phyloP scores from a whole-genome alignment of 805 yeast genomes.

The Teunomyces funiuensis region DNA sequence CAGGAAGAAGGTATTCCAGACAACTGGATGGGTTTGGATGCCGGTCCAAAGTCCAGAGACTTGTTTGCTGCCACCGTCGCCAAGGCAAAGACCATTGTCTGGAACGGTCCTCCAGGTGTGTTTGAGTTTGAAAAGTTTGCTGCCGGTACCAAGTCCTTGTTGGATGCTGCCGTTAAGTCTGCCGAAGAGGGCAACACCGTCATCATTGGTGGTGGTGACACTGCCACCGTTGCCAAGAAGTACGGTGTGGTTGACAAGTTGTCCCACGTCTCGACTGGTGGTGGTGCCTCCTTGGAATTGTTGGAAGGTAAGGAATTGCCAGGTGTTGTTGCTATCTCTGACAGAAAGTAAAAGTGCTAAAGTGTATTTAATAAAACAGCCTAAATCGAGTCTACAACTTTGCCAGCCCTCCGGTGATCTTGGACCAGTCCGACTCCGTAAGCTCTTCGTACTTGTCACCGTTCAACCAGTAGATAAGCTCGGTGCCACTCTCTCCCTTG shows the following conservation, averaged over 20 bases:
- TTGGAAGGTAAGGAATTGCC: conserved; percentile 98
- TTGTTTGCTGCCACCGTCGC: conserved; percentile 81
- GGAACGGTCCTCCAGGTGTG: conserved; percentile 99
- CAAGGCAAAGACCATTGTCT: conserved; percentile 94
- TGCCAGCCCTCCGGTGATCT: conserved; percentile 36
- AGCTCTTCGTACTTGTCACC: conserved; percentile 55
- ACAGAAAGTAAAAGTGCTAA: conserved; percentile 31
- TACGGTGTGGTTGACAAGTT: conserved; percentile 94
- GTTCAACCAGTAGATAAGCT: conserved; percentile 70
- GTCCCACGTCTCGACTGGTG: conserved; percentile 99
- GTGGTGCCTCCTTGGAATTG: conserved; percentile 99
- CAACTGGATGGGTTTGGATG: conserved; percentile 93
- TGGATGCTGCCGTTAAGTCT: conserved; percentile 84
- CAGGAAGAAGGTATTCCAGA: conserved; percentile 92
- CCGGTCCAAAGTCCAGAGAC: conserved; percentile 85
- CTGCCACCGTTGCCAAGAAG: conserved; percentile 99
- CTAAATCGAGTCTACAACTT: conserved; percentile 31
- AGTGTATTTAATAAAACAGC: conserved; percentile 4
- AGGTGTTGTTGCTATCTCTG: conserved; percentile 92
- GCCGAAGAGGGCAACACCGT: conserved; percentile 89
- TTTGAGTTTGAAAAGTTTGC: conserved; percentile 95
- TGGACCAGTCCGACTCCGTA: conserved; percentile 56
- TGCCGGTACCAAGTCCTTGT: conserved; percentile 84
- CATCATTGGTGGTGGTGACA: conserved; percentile 99
- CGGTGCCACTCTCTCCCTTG: conserved; percentile 59